Evolutionary conservation across 768 basidiomycete genomes (phyloP).

Genomic region (Chiua virens): DNA sequence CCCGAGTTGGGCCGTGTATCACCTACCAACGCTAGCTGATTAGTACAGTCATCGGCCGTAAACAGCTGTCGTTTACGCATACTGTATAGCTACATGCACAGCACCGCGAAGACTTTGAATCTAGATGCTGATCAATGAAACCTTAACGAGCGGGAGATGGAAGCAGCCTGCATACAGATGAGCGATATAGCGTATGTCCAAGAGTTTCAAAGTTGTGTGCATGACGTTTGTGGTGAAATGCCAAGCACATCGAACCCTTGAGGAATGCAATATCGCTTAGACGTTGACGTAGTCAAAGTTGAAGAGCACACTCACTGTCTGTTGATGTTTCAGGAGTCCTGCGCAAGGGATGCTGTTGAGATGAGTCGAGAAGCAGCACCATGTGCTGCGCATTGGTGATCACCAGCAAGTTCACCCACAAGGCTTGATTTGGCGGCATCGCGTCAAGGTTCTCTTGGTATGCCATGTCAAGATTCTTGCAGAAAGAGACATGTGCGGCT

Average conservation of each 20-base stretch:
- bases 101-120: constrained; percentile 51
- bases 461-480: constrained; percentile 43
- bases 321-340: constrained; percentile 56
- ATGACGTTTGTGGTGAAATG: constrained; percentile 48
- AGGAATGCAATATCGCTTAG: constrained; percentile 58
- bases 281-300: constrained; percentile 45
- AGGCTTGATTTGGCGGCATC: constrained; percentile 45
- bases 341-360: constrained; percentile 54
- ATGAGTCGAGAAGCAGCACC: constrained; percentile 56
- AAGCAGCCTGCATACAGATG: constrained; percentile 44
- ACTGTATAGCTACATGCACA: constrained; percentile 44
- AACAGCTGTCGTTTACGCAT: constrained; percentile 27
- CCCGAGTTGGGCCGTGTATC: constrained; percentile 2
- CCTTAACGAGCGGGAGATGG: constrained; percentile 59
- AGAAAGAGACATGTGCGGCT: constrained; percentile 44
- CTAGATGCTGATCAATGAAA: constrained; percentile 62
- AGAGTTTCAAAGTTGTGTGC: constrained; percentile 54
- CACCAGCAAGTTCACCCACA: constrained; percentile 48
- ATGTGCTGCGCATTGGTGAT: constrained; percentile 46
- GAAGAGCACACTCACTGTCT: constrained; percentile 32
- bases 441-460: constrained; percentile 41
- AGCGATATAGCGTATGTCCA: constrained; percentile 55
- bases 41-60: constrained; percentile 25
- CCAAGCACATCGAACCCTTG: constrained; percentile 43
- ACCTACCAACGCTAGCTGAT: constrained; percentile 1